Base-by-base conservation (phyloP, 495 filamentous ascomycete genomes). In the Talaromyces ruber region DNA sequence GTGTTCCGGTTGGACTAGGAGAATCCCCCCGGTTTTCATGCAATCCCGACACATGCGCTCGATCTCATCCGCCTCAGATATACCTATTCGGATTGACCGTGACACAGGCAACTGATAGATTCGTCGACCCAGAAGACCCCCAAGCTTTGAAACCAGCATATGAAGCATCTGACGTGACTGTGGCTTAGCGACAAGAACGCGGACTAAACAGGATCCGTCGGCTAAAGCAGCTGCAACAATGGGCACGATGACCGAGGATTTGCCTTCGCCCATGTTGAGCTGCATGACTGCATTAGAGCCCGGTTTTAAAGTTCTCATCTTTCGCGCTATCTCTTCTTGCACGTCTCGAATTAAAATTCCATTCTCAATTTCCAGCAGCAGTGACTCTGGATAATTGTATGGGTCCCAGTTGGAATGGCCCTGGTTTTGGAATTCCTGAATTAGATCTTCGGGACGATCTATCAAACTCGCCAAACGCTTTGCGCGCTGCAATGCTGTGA, bases 181-280 rank as follows among this genome's bases (percentile, higher is more conserved):
- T 0, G 88, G 82, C 65, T 88, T 89, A 8, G 78, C 74, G 4
- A 90, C 86, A 3, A 91, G 67, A 0, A 90, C 79, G 2, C 86
- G 72, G 0, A 82, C 77, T 0, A 91, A 69, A n/a, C 71, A 71
- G 0, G 58, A 61, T 0, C 76, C 75, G 62, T 90, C 70, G 1
- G 86, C 84, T 18, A 88, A 70, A 2, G 70, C 67, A 0, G 79
- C 73, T 1, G 83, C 79, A 1, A 86, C 79, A 22, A 87, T 82
- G 0, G 88, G 88, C 0, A 89, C 78, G 57, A 92, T 87, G 1
- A 91, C 85, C 0, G 84, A 85, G 0, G 86, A 85, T 64, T 92
- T 92, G 0, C 88, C 88, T 69, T 88, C 82, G 0, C 88, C 88
- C 87, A 91, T 91, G 64, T 90, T 90, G 28, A 92, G 70, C 66